Evolutionary conservation across 1,284 basidiomycete species (phyloP).

Genomic region (Ceratobasidium sp.): DNA sequence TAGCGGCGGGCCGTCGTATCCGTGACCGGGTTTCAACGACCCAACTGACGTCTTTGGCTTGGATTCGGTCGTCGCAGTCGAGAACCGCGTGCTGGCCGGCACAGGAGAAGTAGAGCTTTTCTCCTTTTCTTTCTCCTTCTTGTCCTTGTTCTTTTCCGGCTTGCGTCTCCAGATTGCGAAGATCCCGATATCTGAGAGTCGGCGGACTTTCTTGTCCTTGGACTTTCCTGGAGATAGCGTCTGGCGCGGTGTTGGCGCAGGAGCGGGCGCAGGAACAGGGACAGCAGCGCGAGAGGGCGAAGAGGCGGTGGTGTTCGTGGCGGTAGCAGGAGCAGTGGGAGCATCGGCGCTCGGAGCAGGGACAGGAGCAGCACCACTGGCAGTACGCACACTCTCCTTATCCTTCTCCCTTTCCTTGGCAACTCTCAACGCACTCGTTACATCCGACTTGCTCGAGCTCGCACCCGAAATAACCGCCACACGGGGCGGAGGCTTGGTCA

Average conservation of each 20-base stretch:
- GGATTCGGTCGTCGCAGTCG: slow-evolving; percentile 16
- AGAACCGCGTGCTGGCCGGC: slow-evolving; percentile 7
- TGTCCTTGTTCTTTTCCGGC: slow-evolving; percentile 38
- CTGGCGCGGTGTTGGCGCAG: not conserved
- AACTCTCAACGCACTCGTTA: slow-evolving; percentile 13
- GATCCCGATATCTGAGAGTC: slow-evolving; percentile 31
- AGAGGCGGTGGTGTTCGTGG: not conserved
- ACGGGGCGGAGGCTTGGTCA: slow-evolving; percentile 37
- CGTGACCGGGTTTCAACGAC: not conserved
- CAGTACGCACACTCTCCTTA: slow-evolving; percentile 32
- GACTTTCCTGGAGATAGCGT: slow-evolving; percentile 20
- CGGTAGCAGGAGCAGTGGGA: slow-evolving; percentile 6
- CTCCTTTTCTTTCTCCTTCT: slow-evolving; percentile 4
- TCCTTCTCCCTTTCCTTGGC: slow-evolving; percentile 39
- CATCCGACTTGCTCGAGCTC: slow-evolving; percentile 41
- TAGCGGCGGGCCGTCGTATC: slow-evolving; percentile 6
- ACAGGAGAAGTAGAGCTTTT: not conserved
- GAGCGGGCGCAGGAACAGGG: slow-evolving; percentile 2
- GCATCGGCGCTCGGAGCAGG: not conserved
- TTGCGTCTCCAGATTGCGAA: slow-evolving; percentile 39
- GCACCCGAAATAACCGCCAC: slow-evolving; percentile 36
- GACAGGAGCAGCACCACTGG: not conserved
- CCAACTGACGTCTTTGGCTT: not conserved
- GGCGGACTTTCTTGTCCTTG: slow-evolving; percentile 34
- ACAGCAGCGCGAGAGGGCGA: not conserved